Base-by-base conservation (phyloP, 768 basidiomycete genomes). In the Cyclocybe cylindracea region DNA sequence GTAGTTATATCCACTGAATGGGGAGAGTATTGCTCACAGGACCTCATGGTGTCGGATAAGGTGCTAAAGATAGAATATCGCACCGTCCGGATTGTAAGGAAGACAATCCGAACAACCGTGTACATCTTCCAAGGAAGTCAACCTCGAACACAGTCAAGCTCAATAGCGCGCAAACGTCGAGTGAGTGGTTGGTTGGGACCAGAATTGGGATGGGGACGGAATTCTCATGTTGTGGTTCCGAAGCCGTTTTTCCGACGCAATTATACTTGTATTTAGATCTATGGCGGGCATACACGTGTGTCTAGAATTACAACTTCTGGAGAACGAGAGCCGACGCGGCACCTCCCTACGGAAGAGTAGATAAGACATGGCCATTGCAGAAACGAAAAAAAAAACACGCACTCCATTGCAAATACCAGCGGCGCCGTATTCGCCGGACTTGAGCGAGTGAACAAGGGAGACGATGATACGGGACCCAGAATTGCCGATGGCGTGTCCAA, bases 391-490 rank as follows among this genome's bases (percentile, higher is more conserved):
- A 41, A 46, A 51, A 53, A 10, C 7, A 79, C 93, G 70, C 69
- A 95, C 93, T 57, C 94, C 96, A 65, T 98, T 98, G 82, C 96
- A 98, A 60, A 98, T 88, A 69, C 89, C 94, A 36, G 95, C 96
- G 48, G 91, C 93, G 59, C 95, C 96, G 63, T 95, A 97, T 74
- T 98, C 79, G 36, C 95, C 95, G 2, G 86, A 69, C 77, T 96
- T 87, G 58, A 98, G 83, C n/a, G 88, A 84, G 66, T 98, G 94
- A 4, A 92, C 77, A 14, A 98, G 82, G 5, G 96, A 91, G 24
- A 98, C 95, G 44, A 98, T 79, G 72, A 98, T 98, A 45, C 96
- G 87, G 42, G 91, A 83, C 14, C 96, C 96, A 36, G 94, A 97
- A 71, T 92, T 98, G 53, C 96, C 96, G 66, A 98, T 93, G 39